These are phyloP conservation scores for Tilletia walkeri DNA, from an alignment of 1,284 basidiomycete species.

Conservation along the genomic window DNA sequence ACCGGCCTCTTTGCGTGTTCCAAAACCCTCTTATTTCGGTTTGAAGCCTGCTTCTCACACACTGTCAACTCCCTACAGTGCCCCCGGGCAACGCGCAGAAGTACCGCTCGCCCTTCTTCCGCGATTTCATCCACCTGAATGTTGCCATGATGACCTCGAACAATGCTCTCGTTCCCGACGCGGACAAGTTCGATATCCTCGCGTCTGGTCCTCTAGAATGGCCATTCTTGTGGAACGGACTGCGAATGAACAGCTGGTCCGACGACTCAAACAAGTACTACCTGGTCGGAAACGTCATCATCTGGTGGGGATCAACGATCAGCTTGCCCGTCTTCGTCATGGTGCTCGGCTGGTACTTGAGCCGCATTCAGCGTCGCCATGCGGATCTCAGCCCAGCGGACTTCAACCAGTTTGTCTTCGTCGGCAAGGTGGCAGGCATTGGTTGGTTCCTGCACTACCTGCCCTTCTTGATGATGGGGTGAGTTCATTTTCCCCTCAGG, in stretches of 20 bases:
- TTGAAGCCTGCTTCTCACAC: not conserved
- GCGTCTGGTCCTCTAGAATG: constrained; percentile 89
- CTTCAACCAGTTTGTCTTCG: constrained; percentile 92
- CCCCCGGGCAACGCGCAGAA: constrained; percentile 76
- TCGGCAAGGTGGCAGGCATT: constrained; percentile 81
- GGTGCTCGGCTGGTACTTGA: constrained; percentile 69
- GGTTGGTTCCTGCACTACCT: constrained; percentile 90
- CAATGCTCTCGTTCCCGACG: constrained; percentile 92
- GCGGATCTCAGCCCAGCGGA: constrained; percentile 81
- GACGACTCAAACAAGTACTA: constrained; percentile 87
- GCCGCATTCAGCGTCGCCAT: constrained; percentile 83
- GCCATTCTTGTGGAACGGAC: constrained; percentile 82
- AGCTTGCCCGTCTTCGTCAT: constrained; percentile 67
- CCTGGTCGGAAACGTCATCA: constrained; percentile 83
- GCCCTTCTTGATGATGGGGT: constrained; percentile 94
- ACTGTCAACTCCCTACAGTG: constrained; percentile 61
- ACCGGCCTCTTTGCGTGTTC: not conserved
- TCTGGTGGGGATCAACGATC: constrained; percentile 81
- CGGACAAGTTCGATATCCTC: constrained; percentile 96
- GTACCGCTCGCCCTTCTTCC: constrained; percentile 87
- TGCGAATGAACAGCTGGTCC: constrained; percentile 94
- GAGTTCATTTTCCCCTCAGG: constrained; percentile 58
- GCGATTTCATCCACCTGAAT: constrained; percentile 97
- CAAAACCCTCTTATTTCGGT: not conserved
- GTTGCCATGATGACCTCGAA: constrained; percentile 99